These are phyloP conservation scores for Umbelopsis isabellina DNA, from an alignment of 192 early-diverging fungal genomes.

Conservation along the genomic window DNA sequence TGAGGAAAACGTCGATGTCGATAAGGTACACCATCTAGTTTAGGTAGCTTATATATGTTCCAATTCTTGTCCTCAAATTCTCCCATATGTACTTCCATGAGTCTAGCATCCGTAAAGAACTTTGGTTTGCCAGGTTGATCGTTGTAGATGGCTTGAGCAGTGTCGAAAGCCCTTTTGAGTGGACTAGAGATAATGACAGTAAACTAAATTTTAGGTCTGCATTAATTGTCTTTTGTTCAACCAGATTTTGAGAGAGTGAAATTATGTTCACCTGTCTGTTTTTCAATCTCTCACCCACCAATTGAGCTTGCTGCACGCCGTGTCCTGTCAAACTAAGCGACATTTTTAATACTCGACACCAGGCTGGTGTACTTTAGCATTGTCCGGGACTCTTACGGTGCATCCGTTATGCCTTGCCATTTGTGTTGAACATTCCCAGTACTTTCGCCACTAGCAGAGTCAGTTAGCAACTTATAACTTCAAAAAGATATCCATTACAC, in stretches of 20 bases:
- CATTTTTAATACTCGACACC: neutral
- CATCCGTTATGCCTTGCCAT: constrained; percentile 16
- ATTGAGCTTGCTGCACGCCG: constrained; percentile 7
- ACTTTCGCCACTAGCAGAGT: neutral
- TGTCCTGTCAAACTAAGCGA: constrained; percentile 3
- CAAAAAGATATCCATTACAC: no score
- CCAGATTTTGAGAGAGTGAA: no score
- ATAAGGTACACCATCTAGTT: constrained; percentile 1
- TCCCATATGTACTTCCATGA: constrained; percentile 13
- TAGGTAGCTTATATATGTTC: neutral
- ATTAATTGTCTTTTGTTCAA: no score
- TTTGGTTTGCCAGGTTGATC: neutral
- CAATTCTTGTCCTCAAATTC: constrained; percentile 12
- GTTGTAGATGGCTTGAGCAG: neutral
- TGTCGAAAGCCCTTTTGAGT: neutral
- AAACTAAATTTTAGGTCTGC: neutral
- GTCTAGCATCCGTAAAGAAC: neutral
- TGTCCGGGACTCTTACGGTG: neutral
- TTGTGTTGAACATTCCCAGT: neutral
- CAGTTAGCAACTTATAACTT: no score
- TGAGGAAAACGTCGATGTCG: neutral
- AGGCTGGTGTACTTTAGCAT: neutral
- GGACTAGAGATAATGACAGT: neutral
- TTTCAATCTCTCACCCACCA: neutral
- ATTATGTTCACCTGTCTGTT: neutral